phyloP scores from a whole-genome alignment of 768 basidiomycete genomes.

The Leucocoprinus sp. region DNA sequence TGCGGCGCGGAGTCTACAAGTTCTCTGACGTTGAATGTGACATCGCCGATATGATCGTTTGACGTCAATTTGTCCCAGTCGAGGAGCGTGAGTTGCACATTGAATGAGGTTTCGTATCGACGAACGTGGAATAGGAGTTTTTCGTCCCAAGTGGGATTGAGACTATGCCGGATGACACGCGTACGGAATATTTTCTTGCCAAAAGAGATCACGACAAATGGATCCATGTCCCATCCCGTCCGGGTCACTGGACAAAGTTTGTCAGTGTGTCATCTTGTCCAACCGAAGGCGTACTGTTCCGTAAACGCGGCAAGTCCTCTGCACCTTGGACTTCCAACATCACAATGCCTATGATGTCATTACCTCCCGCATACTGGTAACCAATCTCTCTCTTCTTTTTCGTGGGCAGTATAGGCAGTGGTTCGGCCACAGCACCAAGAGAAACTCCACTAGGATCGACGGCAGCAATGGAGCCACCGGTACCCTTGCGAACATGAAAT shows the following conservation, averaged over 20 bases:
- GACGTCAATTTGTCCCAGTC: slow-evolving; percentile 95
- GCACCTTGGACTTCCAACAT: slow-evolving; percentile 88
- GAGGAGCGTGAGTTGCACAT: slow-evolving; percentile 73
- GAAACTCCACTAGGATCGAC: neutral
- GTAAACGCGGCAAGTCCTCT: slow-evolving; percentile 74
- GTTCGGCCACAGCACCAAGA: neutral
- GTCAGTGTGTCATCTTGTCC: neutral
- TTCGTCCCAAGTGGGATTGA: slow-evolving; percentile 89
- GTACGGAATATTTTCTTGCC: slow-evolving; percentile 97
- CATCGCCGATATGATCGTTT: slow-evolving; percentile 87
- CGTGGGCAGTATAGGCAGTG: neutral
- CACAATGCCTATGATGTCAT: slow-evolving; percentile 90
- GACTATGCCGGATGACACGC: slow-evolving; percentile 73
- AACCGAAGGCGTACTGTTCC: slow-evolving; percentile 78
- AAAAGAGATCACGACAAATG: slow-evolving; percentile 92
- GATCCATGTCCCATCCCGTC: slow-evolving; percentile 94
- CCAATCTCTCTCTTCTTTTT: slow-evolving; percentile 22
- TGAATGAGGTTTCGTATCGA: slow-evolving; percentile 72
- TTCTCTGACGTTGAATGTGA: slow-evolving; percentile 59
- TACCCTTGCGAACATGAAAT: slow-evolving; percentile 2
- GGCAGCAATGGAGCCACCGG: slow-evolving; percentile 1
- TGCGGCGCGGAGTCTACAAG: slow-evolving; percentile 62
- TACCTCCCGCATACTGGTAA: slow-evolving; percentile 53
- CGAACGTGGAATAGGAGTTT: slow-evolving; percentile 94
- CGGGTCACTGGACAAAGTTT: slow-evolving; percentile 54